phyloP scores from a whole-genome alignment of 331 rosid species.

The Cydonia oblonga region DNA sequence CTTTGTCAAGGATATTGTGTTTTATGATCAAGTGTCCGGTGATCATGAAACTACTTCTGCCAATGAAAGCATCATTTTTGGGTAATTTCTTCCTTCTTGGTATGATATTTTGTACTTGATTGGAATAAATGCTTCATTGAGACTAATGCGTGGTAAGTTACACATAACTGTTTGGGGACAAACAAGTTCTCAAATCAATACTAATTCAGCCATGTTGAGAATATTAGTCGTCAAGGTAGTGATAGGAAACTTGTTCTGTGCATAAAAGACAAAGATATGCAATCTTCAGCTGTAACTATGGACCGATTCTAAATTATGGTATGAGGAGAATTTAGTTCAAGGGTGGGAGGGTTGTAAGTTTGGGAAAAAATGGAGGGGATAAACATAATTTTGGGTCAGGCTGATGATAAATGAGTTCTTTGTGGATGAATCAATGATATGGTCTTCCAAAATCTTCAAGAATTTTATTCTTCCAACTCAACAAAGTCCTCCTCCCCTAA shows the following conservation, averaged over 20 bases:
- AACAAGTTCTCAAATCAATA: neutral
- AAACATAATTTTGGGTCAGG: too few species aligned
- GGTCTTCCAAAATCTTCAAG: neutral
- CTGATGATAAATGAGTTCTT: neutral
- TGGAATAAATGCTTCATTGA: too few species aligned
- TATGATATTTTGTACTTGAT: neutral
- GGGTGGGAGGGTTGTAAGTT: neutral
- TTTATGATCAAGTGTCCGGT: constrained; percentile 75
- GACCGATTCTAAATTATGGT: neutral
- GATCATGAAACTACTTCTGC: constrained; percentile 71
- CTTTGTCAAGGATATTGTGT: constrained; percentile 63
- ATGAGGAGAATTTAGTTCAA: neutral
- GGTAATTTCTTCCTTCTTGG: constrained; percentile 38
- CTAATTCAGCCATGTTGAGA: neutral
- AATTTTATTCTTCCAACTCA: neutral
- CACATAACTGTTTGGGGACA: neutral
- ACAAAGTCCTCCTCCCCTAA: neutral
- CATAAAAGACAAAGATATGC: neutral
- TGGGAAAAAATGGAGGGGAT: neutral
- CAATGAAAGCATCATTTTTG: constrained; percentile 80
- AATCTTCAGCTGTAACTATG: neutral
- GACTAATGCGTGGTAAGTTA: neutral
- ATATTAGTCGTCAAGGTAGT: neutral
- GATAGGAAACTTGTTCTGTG: neutral
- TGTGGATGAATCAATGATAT: neutral